Evolutionary conservation across 2,329 filamentous ascomycete species (phyloP).

Genomic region (Dissoconium aciculare): DNA sequence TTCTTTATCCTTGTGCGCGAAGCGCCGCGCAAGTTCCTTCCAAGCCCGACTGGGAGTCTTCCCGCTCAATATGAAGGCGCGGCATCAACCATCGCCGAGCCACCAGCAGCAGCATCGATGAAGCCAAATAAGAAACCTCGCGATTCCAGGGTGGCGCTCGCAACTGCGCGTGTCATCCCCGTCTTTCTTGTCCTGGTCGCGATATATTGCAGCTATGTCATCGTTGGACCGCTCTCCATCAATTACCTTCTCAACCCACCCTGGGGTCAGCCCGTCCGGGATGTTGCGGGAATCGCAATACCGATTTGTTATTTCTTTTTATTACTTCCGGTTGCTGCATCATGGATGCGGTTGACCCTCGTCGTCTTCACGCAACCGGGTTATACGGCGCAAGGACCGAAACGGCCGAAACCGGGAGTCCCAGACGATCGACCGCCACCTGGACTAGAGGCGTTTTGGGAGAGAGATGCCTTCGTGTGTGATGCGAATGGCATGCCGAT

Average conservation of each 20-base stretch:
- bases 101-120: too few species aligned
- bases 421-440: constrained; percentile 36
- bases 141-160: constrained; percentile 11
- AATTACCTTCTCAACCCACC: constrained; percentile 50
- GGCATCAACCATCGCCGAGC: too few species aligned
- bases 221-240: constrained; percentile 37
- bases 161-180: constrained; percentile 18
- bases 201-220: constrained; percentile 18
- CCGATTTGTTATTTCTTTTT: constrained; percentile 60
- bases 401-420: constrained; percentile 12
- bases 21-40: too few species aligned
- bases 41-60: too few species aligned
- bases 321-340: constrained; percentile 47
- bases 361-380: constrained; percentile 58
- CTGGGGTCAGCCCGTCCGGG: constrained; percentile 10
- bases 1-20: too few species aligned
- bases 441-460: constrained; percentile 63
- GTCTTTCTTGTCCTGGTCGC: constrained; percentile 17
- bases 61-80: too few species aligned
- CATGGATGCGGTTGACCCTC: constrained; percentile 58
- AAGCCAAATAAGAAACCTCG: too few species aligned
- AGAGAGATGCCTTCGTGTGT: constrained; percentile 69
- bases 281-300: constrained; percentile 49
- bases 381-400: constrained; percentile 49
- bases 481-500: constrained; percentile 68